phyloP scores from a whole-genome alignment of 2,329 filamentous ascomycete genomes.

The Helotiales sp. region DNA sequence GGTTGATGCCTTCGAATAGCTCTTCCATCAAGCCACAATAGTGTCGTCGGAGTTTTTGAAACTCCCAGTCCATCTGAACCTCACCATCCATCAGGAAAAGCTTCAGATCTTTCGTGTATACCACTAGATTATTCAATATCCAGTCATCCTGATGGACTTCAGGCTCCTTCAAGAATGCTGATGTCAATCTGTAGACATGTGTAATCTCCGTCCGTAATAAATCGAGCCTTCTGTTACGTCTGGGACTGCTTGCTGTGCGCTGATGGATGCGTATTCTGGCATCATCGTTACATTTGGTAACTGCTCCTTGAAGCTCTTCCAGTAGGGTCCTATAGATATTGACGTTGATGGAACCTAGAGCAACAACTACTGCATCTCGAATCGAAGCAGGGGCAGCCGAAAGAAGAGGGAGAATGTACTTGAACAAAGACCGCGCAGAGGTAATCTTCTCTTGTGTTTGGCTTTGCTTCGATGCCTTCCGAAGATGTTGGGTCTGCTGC shows the following conservation, averaged over 20 bases:
- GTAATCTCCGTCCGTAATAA: conserved; percentile 90
- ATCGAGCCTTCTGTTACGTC: conserved; percentile 81
- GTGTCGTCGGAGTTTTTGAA: conserved; percentile 85
- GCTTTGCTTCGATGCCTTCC: conserved; percentile 75
- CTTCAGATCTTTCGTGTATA: conserved; percentile 88
- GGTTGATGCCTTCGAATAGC: conserved; percentile 87
- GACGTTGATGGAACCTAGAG: conserved; percentile 91
- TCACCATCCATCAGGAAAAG: conserved; percentile 94
- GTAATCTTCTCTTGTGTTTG: conserved; percentile 76
- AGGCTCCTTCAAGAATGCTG: conserved; percentile 78
- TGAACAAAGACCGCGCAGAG: conserved; percentile 86
- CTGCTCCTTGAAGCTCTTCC: conserved; percentile 85
- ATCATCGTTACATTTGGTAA: conserved; percentile 84
- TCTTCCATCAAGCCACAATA: conserved; percentile 95
- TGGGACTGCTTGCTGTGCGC: conserved; percentile 78
- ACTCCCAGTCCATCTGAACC: conserved; percentile 92
- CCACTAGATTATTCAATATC: conserved; percentile 84
- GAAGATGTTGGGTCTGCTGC: conserved; percentile 69
- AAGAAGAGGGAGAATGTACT: conserved; percentile 84
- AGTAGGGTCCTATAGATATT: conserved; percentile 90
- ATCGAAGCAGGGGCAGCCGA: conserved; percentile 79
- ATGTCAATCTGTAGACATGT: conserved; percentile 91
- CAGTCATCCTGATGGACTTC: conserved; percentile 85
- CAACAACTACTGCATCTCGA: conserved; percentile 84
- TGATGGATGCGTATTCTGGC: conserved; percentile 85